Conservation (phyloP, 208 protist genomes). For the Leishmania tropica region DNA sequence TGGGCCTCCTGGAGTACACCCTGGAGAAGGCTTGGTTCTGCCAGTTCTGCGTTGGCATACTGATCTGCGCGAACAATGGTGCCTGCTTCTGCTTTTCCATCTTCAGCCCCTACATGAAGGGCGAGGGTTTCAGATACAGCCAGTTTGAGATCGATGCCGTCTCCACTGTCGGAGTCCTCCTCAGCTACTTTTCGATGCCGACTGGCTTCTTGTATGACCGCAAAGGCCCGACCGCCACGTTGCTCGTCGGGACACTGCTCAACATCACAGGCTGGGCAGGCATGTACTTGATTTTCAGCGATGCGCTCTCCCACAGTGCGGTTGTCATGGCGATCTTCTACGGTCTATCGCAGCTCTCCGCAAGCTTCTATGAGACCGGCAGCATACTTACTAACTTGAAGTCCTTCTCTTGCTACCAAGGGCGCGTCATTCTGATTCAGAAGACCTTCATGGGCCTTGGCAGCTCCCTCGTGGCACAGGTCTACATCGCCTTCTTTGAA, state of each 20-base stretch:
- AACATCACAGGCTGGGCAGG: slow-evolving; percentile 75
- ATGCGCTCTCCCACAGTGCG: slow-evolving; percentile 43
- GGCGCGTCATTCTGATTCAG: slow-evolving; percentile 80
- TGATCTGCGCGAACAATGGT: slow-evolving; percentile 80
- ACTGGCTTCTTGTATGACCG: slow-evolving; percentile 79
- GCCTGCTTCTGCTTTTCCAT: slow-evolving; percentile 84
- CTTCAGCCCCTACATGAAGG: slow-evolving; percentile 75
- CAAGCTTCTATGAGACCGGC: slow-evolving; percentile 84
- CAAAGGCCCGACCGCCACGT: slow-evolving; percentile 51
- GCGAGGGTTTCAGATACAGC: slow-evolving; percentile 49
- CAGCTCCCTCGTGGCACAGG: slow-evolving; percentile 71
- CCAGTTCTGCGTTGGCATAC: slow-evolving; percentile 80
- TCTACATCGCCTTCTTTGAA: slow-evolving; percentile 81
- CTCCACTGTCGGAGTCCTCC: slow-evolving; percentile 71
- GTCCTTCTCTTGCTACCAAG: slow-evolving; percentile 76
- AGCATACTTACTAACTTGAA: slow-evolving; percentile 78
- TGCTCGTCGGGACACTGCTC: slow-evolving; percentile 60
- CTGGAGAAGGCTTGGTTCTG: slow-evolving; percentile 75
- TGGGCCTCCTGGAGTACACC: slow-evolving; percentile 13
- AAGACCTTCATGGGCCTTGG: slow-evolving; percentile 90
- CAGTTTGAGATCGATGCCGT: slow-evolving; percentile 68
- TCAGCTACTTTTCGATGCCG: slow-evolving; percentile 86
- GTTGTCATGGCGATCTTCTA: slow-evolving; percentile 68
- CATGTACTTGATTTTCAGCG: slow-evolving; percentile 73
- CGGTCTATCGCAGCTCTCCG: slow-evolving; percentile 77